phyloP scores from a whole-genome alignment of 495 filamentous ascomycete species.

The Talaromyces liani region DNA sequence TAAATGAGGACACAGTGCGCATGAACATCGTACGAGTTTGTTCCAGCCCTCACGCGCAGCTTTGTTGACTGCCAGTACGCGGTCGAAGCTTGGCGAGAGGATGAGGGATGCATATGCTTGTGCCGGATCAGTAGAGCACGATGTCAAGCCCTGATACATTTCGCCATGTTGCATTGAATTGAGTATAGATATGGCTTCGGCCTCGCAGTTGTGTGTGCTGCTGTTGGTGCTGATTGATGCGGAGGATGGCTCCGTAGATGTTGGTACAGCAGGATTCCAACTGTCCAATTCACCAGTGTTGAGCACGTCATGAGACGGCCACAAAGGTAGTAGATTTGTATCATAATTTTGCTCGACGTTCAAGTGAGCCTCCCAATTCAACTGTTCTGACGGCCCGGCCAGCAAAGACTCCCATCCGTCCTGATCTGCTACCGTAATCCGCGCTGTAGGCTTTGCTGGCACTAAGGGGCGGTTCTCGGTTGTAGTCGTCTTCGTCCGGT shows the following conservation, averaged over 20 bases:
- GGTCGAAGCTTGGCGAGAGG: slow-evolving; percentile 1
- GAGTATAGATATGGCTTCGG: slow-evolving; percentile 1
- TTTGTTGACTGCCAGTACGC: neutral
- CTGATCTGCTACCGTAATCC: neutral
- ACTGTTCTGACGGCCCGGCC: neutral
- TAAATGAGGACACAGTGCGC: slow-evolving; percentile 1
- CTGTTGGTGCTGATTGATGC: neutral
- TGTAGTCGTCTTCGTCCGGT: neutral
- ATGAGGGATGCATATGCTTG: neutral
- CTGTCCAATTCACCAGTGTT: neutral
- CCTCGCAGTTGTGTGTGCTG: slow-evolving; percentile 4
- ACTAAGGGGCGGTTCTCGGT: neutral
- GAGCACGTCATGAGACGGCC: neutral
- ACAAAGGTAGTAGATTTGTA: neutral
- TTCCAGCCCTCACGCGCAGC: neutral
- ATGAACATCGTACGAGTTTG: neutral
- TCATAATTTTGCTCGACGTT: neutral
- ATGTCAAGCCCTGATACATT: neutral
- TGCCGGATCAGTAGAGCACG: slow-evolving; percentile 1
- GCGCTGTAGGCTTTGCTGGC: neutral
- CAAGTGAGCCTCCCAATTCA: neutral
- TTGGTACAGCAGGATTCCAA: neutral
- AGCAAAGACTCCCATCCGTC: neutral
- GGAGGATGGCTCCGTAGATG: neutral
- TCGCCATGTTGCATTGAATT: slow-evolving; percentile 2